Evolutionary conservation across 345 rosid genomes (phyloP).

Genomic region (Eutrema heterophyllum): DNA sequence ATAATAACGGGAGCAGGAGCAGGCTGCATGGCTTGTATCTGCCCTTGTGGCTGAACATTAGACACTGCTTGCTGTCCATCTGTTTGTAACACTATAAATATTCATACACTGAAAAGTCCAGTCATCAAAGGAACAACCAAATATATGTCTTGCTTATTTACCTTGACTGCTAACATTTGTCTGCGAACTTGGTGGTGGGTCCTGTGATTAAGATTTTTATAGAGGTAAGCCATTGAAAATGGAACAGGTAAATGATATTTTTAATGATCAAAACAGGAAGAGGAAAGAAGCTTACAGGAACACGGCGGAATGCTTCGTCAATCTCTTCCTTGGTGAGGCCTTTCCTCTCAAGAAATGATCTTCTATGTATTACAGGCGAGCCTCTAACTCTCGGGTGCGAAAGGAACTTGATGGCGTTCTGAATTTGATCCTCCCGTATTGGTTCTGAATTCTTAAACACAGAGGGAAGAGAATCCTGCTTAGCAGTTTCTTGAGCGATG

Average conservation of each 20-base stretch:
- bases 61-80: constrained; percentile 56
- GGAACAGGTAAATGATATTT: neutral
- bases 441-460: constrained; percentile 91
- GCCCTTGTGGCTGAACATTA: constrained; percentile 48
- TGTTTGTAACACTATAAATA: constrained; percentile 28
- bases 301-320: constrained; percentile 92
- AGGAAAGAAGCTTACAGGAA: constrained; percentile 57
- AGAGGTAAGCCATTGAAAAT: neutral
- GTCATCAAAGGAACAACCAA: constrained; percentile 14
- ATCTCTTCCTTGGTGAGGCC: constrained; percentile 97
- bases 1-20: constrained; percentile 53
- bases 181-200: constrained; percentile 72
- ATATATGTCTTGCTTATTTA: constrained; percentile 21
- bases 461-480: constrained; percentile 44
- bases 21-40: constrained; percentile 54
- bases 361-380: constrained; percentile 81
- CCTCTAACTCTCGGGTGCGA: constrained; percentile 92
- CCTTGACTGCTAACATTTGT: constrained; percentile 52
- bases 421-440: constrained; percentile 85
- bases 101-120: neutral
- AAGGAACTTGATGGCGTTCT: constrained; percentile 93
- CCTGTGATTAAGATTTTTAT: constrained; percentile 43
- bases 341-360: constrained; percentile 95
- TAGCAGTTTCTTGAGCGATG: constrained; percentile 35
- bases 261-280: neutral